Base-by-base conservation (phyloP, 2,329 filamentous ascomycete genomes). In the Pyricularia pennisetigena region DNA sequence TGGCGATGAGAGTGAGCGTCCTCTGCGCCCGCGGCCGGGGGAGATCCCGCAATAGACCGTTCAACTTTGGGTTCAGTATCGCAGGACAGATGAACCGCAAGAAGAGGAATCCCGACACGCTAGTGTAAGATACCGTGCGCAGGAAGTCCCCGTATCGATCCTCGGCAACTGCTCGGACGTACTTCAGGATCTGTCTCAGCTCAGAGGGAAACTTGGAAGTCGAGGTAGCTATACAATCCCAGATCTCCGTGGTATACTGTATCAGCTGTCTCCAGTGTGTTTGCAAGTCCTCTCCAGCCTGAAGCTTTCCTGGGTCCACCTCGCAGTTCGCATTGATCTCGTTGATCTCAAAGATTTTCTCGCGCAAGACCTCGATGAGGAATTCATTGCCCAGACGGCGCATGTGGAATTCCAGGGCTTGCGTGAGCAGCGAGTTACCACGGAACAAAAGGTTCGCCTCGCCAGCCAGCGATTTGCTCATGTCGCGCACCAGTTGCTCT, bases 401-500 rank as follows among this genome's bases (percentile, higher is more conserved):
- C 95, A 99, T 98, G 76, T 99, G 94, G 69, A 93, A 91, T 76
- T 99, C 95, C 63, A 99, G 84, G 1, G 94, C 90, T 76, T 97
- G 96, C 0, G 95, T 99, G 30, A 98, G 84, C 10, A 99, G 82
- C 0, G 95, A 96, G 74, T 99, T 99, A 70, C 95, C 95, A 41
- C 95, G 88, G 79, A 99, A 99, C 4, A 99, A 86, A 1, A 99
- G 83, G 73, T 98, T 99, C 5, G 94, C 95, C 77, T 99, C 95
- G 63, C 92, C 88, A 29, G 92, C 90, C 4, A 93, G 83, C 9
- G 90, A 90, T 76, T 90, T 93, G 74, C 89, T 87, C 84, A 94
- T 88, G 73, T 95, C 91, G 63, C 91, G 85, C 26, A 93, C 88
- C 29, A 91, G 83, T 65, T 88, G 82, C 75, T 93, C 90, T 57